Evolutionary conservation across 495 filamentous ascomycete species (phyloP), one percentile per base, ranked within the genome.

Genomic region (Podospora pseudocomata): DNA sequence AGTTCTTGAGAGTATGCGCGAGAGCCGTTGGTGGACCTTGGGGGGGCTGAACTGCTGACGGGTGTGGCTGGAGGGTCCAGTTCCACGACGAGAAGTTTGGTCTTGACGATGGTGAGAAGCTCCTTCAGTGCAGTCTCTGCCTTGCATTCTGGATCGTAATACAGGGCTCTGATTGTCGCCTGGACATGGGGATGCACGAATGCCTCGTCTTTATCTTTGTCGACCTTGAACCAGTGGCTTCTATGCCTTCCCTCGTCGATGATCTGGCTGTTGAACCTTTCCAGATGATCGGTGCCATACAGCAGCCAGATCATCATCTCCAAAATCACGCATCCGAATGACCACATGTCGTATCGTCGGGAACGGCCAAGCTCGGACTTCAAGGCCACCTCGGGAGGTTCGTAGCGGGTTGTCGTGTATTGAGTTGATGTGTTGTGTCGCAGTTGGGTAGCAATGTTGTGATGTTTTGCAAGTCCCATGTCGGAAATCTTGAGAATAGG

Each of bases 251-350:
- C 16, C 19, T 68, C 54, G 49, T 65, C 63, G 5, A 61, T 57
- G 58, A 70, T 66, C n/a, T 63, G 39, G 7, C 1, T 7, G 67
- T 70, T 68, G 60, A 80, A 78, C 2, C 27, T 60, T 18, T 69
- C 49, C 0, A 79, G 65, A 1, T 23, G 66, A 0, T 71, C 58
- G 13, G 30, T 62, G 30, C 78, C 79, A 54, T 76, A 76, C 0
- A 80, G 66, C 18, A 58, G 6, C 55, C 55, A 58, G 23, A 58
- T 23, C 4, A 58, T 58, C n/a, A 58, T 19, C 55, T 58, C 55
- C 55, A 58, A 20, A 2, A 23, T 23, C 4, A 58, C 11, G n/a
- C 55, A 58, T 19, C 55, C 55, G 5, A 58, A 20, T 0, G 55
- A 19, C 55, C 55, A 58, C n/a, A 26, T 58, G n/a, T 58, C 55